Evolutionary conservation across 148 eudicot species (phyloP).

Genomic region (Fagopyrum esculentum): DNA sequence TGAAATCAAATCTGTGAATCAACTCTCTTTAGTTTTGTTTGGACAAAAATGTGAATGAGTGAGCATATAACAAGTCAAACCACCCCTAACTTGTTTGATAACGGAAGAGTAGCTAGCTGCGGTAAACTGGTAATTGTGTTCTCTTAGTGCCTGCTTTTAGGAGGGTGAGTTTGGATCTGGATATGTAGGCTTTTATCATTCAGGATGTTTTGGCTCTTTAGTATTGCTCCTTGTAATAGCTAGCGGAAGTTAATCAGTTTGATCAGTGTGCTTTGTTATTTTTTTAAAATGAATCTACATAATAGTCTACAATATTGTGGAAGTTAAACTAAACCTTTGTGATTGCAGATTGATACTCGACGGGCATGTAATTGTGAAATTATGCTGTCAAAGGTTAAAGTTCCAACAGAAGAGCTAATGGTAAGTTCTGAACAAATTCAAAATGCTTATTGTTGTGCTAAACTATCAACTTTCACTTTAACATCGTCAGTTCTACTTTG

Average conservation of each 20-base stretch:
- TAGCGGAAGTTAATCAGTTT: neutral
- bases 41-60: neutral
- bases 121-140: neutral
- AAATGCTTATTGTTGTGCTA: neutral
- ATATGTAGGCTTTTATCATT: neutral
- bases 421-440: slow-evolving; percentile 33
- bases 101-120: neutral
- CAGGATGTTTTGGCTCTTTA: neutral
- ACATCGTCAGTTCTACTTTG: neutral
- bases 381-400: slow-evolving; percentile 95
- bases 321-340: neutral
- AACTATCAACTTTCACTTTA: neutral
- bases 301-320: neutral
- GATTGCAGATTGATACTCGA: slow-evolving; percentile 69
- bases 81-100: neutral
- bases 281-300: neutral
- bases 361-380: slow-evolving; percentile 96
- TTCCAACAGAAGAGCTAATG: slow-evolving; percentile 65
- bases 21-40: neutral
- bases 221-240: neutral
- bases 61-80: neutral
- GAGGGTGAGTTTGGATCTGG: neutral
- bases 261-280: neutral
- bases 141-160: neutral
- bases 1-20: neutral